A percentile compares a stretch with the other conserved stretches of the same genome.
phyloP scores from a whole-genome alignment of 176 grass and related monocot genomes.

The Aegilops sharonensis region DNA sequence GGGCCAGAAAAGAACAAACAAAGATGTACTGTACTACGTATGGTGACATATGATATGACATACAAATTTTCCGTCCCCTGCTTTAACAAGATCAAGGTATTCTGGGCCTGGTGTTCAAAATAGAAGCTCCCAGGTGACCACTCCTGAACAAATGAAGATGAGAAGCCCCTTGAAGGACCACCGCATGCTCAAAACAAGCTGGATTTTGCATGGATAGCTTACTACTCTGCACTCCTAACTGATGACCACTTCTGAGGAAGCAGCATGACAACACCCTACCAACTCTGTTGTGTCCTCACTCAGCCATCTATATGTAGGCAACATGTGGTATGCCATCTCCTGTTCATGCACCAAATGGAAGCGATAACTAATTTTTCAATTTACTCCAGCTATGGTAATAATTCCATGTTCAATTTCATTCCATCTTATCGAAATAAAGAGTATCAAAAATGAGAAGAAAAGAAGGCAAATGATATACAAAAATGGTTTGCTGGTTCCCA shows the following conservation, averaged over 20 bases:
- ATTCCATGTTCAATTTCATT: not conserved
- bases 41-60: not conserved
- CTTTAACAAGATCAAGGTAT: not conserved
- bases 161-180: slow-evolving; percentile 11
- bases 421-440: not conserved
- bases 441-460: not conserved
- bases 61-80: not conserved
- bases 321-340: not conserved
- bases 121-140: not conserved
- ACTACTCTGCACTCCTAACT: not conserved
- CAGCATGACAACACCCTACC: slow-evolving; percentile 1
- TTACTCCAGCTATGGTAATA: not conserved
- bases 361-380: not conserved
- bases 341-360: not conserved
- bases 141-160: not conserved
- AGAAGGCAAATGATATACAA: not conserved
- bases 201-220: slow-evolving; percentile 23
- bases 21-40: not conserved
- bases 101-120: not conserved
- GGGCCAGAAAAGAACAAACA: not conserved
- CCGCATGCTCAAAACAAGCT: slow-evolving; percentile 24
- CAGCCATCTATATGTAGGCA: not conserved
- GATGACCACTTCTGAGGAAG: slow-evolving; percentile 17
- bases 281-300: not conserved
- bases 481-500: not conserved